Percentiles rank a stretch among this genome's conserved stretches.
Conservation (phyloP, 2,329 filamentous ascomycete species). For the Sporothrix protearum region DNA sequence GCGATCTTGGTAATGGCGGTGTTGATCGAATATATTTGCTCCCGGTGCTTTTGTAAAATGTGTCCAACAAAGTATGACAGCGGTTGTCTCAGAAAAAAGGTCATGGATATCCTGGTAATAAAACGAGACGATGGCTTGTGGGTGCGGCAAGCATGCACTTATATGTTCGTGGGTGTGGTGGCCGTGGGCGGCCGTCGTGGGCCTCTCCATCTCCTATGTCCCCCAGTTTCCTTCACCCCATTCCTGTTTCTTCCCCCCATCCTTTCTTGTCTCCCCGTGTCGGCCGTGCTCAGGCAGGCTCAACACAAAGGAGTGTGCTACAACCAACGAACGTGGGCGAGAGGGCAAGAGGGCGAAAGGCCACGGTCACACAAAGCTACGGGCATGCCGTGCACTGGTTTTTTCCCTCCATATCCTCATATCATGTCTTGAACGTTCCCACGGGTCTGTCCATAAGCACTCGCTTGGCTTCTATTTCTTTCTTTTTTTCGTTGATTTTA, state of each 20-base stretch:
- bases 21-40: neutral
- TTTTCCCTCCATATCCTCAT: neutral
- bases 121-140: neutral
- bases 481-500: neutral
- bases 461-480: neutral
- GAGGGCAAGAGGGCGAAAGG: neutral
- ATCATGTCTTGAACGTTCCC: neutral
- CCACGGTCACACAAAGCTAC: neutral
- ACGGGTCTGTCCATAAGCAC: neutral
- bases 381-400: slow-evolving; percentile 1
- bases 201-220: neutral
- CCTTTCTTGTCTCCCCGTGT: neutral
- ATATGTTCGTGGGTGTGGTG: neutral
- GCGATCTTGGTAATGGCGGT: neutral
- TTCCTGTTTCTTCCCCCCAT: too few relatives aligned
- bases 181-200: too few relatives aligned
- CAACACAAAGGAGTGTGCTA: neutral
- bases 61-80: neutral
- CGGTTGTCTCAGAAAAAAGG: neutral
- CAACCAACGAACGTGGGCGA: slow-evolving; percentile 13
- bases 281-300: neutral
- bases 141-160: neutral
- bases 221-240: neutral
- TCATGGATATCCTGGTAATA: neutral
- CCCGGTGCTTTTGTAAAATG: neutral